Percentiles rank a stretch among this genome's conserved stretches.
Evolutionary conservation across 176 grass and related monocot genomes (phyloP).

Genomic region (Oryza meridionalis): DNA sequence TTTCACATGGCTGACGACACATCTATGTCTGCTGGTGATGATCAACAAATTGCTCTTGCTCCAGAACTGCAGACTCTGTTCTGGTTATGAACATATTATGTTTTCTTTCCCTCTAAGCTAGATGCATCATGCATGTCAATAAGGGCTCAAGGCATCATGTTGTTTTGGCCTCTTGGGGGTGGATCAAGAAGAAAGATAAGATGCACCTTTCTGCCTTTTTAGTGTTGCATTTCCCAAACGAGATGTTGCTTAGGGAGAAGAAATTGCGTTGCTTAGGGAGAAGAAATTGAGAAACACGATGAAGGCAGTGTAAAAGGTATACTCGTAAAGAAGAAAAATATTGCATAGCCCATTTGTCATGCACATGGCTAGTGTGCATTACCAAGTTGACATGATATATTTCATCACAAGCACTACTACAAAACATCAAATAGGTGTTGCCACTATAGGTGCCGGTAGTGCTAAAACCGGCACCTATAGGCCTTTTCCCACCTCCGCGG

Average conservation of each 20-base stretch:
- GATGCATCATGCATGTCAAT: background rate
- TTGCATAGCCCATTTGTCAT: too few species aligned
- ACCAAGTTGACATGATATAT: too few species aligned
- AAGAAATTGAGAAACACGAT: too few species aligned
- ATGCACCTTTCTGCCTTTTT: background rate
- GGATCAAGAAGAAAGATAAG: background rate
- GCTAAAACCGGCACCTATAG: too few species aligned
- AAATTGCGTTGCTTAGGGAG: background rate
- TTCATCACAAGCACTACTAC: too few species aligned
- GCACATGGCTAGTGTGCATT: too few species aligned
- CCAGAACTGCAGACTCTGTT: background rate
- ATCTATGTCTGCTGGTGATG: background rate
- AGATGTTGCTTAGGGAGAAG: background rate
- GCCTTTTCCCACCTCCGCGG: too few species aligned
- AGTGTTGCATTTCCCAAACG: background rate
- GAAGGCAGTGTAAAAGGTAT: too few species aligned
- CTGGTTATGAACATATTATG: background rate
- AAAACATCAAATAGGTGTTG: too few species aligned
- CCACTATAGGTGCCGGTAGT: too few species aligned
- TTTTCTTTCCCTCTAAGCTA: conserved; percentile 29
- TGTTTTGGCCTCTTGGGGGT: background rate
- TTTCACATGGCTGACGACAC: background rate
- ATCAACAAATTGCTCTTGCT: too few species aligned
- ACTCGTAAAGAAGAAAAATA: too few species aligned
- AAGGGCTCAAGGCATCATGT: background rate